Percentiles rank a stretch among this genome's conserved stretches.
phyloP scores from a whole-genome alignment of 164 flowering plant genomes.

The Vitis riparia region DNA sequence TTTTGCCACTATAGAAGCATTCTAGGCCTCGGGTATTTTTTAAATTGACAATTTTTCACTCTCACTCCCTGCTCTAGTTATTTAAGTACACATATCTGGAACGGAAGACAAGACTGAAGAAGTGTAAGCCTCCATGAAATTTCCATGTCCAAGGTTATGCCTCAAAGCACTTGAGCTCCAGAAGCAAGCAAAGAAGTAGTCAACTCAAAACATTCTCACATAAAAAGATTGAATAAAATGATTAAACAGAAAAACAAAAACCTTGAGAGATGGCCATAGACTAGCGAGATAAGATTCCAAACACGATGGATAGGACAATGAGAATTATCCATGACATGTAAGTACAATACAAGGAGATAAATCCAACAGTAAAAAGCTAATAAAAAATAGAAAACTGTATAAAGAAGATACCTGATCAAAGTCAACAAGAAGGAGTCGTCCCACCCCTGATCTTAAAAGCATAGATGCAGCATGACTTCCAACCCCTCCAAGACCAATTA shows the following conservation, averaged over 20 bases:
- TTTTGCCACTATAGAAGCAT: too few species aligned
- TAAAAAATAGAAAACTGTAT: neutral
- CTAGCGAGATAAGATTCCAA: too few species aligned
- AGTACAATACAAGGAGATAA: neutral
- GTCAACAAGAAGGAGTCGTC: constrained; percentile 88
- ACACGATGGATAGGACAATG: neutral
- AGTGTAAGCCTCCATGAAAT: neutral
- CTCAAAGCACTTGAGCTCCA: neutral
- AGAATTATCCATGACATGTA: neutral
- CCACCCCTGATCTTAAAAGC: constrained; percentile 96
- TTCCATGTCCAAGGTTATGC: neutral
- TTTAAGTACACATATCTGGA: neutral
- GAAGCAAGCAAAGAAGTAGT: too few species aligned
- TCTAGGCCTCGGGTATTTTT: too few species aligned
- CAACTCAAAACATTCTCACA: too few species aligned
- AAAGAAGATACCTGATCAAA: constrained; percentile 80
- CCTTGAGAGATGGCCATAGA: too few species aligned
- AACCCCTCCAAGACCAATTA: constrained; percentile 98
- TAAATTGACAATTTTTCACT: too few species aligned
- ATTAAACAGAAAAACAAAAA: too few species aligned
- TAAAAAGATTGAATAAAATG: too few species aligned
- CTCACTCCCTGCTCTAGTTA: too few species aligned
- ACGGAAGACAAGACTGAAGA: neutral
- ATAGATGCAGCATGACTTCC: constrained; percentile 98
- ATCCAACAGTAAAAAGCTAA: neutral